Evolutionary conservation across 352 stramenopile species (phyloP).

Genomic region (Globisporangium echinulatum): DNA sequence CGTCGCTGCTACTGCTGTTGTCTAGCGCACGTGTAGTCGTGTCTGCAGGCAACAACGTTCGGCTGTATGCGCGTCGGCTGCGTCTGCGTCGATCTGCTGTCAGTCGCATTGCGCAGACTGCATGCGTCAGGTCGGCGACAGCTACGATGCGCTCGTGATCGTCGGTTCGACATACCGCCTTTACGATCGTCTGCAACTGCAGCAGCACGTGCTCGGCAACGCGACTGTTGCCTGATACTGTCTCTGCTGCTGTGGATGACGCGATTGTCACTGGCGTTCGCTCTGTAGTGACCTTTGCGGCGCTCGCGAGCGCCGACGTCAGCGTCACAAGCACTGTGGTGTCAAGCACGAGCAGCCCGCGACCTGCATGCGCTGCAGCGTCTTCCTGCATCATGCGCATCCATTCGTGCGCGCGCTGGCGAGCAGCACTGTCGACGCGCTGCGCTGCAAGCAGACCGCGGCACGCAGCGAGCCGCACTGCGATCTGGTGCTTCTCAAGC

Average conservation of each 20-base stretch:
- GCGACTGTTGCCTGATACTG: neutral
- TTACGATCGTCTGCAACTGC: conserved; percentile 29
- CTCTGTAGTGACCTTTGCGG: conserved; percentile 15
- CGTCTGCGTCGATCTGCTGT: conserved; percentile 10
- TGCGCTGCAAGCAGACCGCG: conserved; percentile 1
- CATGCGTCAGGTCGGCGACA: neutral
- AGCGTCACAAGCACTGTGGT: conserved; percentile 24
- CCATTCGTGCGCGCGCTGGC: conserved; percentile 27
- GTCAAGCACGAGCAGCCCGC: conserved; percentile 42
- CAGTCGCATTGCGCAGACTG: conserved; percentile 2
- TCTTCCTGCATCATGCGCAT: conserved; percentile 51
- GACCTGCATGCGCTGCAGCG: conserved; percentile 26
- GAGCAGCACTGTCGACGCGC: neutral
- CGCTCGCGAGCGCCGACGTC: conserved; percentile 15
- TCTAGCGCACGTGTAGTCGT: no score
- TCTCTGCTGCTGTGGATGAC: neutral
- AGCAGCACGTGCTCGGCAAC: neutral
- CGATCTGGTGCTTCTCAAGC: conserved; percentile 37
- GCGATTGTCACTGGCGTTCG: conserved; percentile 1
- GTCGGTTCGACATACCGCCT: conserved; percentile 15
- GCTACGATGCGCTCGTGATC: neutral
- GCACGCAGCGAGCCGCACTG: conserved; percentile 19
- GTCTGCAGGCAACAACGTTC: no score
- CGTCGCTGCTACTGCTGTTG: no score
- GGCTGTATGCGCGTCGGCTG: conserved; percentile 1